phyloP scores from a whole-genome alignment of 1,284 basidiomycete genomes.

The Stereum hirsutum region DNA sequence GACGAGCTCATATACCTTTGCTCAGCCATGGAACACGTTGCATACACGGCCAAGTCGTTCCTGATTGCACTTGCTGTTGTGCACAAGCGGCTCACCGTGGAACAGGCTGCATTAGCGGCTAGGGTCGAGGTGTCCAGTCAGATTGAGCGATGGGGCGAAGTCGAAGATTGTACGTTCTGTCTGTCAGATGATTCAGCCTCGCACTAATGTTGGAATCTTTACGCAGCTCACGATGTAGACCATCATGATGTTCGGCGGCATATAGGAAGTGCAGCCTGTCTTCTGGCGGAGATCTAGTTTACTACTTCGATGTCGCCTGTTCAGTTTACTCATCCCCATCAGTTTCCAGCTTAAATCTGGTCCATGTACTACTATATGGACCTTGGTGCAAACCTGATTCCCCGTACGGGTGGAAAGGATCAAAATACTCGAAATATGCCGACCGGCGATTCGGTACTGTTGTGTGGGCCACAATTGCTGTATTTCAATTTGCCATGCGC shows the following conservation, averaged over 20 bases:
- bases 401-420: no score
- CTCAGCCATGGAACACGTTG: conserved; percentile 85
- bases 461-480: no score
- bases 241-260: conserved; percentile 88
- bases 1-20: background rate
- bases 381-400: no score
- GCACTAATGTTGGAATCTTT: conserved; percentile 4
- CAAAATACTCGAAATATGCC: no score
- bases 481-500: no score
- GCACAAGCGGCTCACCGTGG: conserved; percentile 64
- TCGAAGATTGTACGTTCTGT: conserved; percentile 84
- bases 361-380: no score
- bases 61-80: conserved; percentile 84
- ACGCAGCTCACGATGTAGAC: conserved; percentile 89
- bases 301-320: no score
- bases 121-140: conserved; percentile 94
- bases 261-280: conserved; percentile 70
- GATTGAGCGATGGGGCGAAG: conserved; percentile 96
- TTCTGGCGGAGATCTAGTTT: no score
- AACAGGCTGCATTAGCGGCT: conserved; percentile 80
- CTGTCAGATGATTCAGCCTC: conserved; percentile 3
- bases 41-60: conserved; percentile 89
- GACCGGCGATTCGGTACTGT: no score
- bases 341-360: no score
- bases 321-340: no score